Conservation (phyloP, 331 rosid genomes). For the Arachis monticola region DNA sequence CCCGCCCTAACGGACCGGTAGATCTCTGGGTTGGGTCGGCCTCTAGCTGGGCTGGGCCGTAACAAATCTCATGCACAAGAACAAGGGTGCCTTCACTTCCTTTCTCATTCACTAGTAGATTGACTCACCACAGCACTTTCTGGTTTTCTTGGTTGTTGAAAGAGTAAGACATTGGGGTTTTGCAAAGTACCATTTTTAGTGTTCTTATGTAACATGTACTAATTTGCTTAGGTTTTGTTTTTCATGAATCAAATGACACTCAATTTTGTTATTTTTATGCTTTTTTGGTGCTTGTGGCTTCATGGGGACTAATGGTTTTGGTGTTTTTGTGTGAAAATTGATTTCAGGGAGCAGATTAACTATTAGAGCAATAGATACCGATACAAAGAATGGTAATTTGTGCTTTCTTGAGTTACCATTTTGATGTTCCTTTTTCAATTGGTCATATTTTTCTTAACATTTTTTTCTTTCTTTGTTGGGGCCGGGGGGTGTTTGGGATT, state of each 20-base stretch:
- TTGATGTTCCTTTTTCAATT: constrained; percentile 21
- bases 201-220: constrained; percentile 30
- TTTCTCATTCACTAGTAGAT: constrained; percentile 70
- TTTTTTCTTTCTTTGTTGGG: background rate
- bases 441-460: background rate
- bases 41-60: too few relatives aligned
- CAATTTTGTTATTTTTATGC: constrained; percentile 7
- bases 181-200: constrained; percentile 28
- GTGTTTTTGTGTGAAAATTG: constrained; percentile 15
- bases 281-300: too few relatives aligned
- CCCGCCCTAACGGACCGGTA: too few relatives aligned
- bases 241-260: constrained; percentile 10
- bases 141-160: constrained; percentile 25
- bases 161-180: constrained; percentile 21
- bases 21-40: too few relatives aligned
- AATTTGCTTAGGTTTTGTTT: constrained; percentile 25
- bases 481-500: constrained; percentile 6
- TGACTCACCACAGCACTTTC: constrained; percentile 42
- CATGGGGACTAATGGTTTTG: background rate
- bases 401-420: constrained; percentile 22
- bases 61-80: constrained; percentile 29
- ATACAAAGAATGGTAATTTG: constrained; percentile 46
- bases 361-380: constrained; percentile 45
- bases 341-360: constrained; percentile 49
- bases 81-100: constrained; percentile 42